These are phyloP conservation scores for Saraca asoca DNA, from an alignment of 331 rosid species.

Conservation along the genomic window DNA sequence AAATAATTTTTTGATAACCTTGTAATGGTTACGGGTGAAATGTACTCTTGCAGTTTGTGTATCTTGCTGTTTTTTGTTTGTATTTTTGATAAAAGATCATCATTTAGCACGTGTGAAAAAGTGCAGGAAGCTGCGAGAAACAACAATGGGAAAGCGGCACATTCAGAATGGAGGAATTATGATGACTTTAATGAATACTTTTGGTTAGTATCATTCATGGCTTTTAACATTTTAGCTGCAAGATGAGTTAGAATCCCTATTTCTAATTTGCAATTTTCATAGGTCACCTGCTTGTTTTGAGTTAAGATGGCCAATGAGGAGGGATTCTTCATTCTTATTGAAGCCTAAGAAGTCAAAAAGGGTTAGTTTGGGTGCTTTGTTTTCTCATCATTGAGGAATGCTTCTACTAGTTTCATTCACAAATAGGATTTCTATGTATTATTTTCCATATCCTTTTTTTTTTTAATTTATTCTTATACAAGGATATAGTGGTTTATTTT, in stretches of 20 bases:
- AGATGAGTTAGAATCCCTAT: conserved; percentile 15
- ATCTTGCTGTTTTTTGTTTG: background rate
- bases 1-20: background rate
- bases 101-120: background rate
- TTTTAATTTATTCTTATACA: background rate
- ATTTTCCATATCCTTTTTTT: background rate
- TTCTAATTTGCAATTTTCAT: conserved; percentile 42
- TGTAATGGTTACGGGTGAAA: background rate
- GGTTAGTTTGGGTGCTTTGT: conserved; percentile 56
- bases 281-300: conserved; percentile 95
- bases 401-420: background rate
- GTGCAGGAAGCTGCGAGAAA: conserved; percentile 75
- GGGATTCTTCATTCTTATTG: conserved; percentile 53
- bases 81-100: background rate
- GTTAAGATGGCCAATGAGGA: conserved; percentile 81
- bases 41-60: background rate
- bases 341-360: conserved; percentile 64
- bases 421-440: background rate
- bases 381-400: background rate
- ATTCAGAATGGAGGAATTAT: conserved; percentile 96
- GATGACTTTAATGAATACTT: conserved; percentile 98
- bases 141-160: conserved; percentile 92
- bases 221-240: conserved; percentile 7
- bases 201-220: conserved; percentile 58
- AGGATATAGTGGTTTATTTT: background rate